Base-by-base conservation (phyloP, 805 yeast species). In the Wickerhamiella qilinensis region DNA sequence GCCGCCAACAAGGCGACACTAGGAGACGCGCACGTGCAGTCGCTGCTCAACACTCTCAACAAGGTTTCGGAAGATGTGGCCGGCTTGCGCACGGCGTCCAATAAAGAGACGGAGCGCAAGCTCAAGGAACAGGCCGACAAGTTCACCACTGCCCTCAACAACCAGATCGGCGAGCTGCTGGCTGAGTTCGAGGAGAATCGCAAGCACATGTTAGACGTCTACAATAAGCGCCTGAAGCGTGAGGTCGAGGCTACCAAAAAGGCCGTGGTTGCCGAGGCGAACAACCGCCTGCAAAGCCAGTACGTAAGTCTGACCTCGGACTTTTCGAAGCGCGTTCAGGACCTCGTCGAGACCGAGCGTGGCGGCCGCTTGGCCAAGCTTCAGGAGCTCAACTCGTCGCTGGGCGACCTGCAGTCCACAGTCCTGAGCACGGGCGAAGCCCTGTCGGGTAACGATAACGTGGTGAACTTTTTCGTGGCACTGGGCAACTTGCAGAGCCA, bases 331-430 rank as follows among this genome's bases (percentile, higher is more conserved):
- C 63, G 71, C 41, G 64, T 84, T 35, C 55, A 67, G 34, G 67
- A 70, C 39, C 69, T 69, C 42, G 69, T 86, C 38, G 86, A 78
- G 45, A 45, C 56, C 11, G 93, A 80, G 65, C 76, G 97, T 60
- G 67, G 76, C 45, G 83, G 85, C 20, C 76, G 91, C 54, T 70
- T 86, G 50, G 67, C 78, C 35, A 67, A 77, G 50, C 66, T 91
- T 51, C 67, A 68, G 25, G 71, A 73, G 40, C 66, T 91, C 40
- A 64, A 69, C 37, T 63, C 58, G 20, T 65, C 68, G 27, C 65
- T 88, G 43, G 77, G 72, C 54, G 59, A 66, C 24, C 62, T 79
- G 42, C 77, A 64, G 39, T 57, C 51, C 40, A 43, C 62, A 37
- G 47, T 63, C 18, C 47, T 57, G 24, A 50, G 59, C 38, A 54